Evolutionary conservation across 2,329 filamentous ascomycete genomes (phyloP).

Genomic region (Incumbomyces lentus): DNA sequence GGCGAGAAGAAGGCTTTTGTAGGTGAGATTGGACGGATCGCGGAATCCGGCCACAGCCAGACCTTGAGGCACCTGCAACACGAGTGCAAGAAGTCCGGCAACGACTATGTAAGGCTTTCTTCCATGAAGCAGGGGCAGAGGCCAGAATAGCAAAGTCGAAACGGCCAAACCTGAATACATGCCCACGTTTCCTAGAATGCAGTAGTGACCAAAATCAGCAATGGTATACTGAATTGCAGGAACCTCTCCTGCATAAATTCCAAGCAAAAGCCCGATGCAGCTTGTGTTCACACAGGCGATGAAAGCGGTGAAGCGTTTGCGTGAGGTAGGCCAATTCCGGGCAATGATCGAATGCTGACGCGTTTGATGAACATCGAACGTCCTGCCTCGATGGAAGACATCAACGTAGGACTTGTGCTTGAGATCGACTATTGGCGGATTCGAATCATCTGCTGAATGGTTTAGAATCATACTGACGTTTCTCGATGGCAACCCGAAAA

Average conservation of each 20-base stretch:
- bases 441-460: constrained; percentile 3
- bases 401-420: constrained; percentile 17
- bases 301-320: constrained; percentile 58
- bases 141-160: constrained; percentile 62
- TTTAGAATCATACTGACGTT: constrained; percentile 11
- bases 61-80: constrained; percentile 66
- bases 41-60: constrained; percentile 50
- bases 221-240: constrained; percentile 71
- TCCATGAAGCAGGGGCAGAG: constrained; percentile 59
- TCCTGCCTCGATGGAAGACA: constrained; percentile 23
- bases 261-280: constrained; percentile 58
- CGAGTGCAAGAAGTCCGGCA: constrained; percentile 58
- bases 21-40: constrained; percentile 46
- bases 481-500: constrained; percentile 16
- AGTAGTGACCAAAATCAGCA: constrained; percentile 55
- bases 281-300: constrained; percentile 65
- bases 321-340: constrained; percentile 56
- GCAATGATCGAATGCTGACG: constrained; percentile 54
- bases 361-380: constrained; percentile 28
- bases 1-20: constrained; percentile 51
- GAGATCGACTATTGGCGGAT: constrained; percentile 14
- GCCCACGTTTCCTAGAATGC: constrained; percentile 62
- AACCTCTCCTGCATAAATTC: constrained; percentile 68
- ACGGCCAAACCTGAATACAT: constrained; percentile 62
- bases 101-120: constrained; percentile 66